These are phyloP conservation scores for Penicillium herquei DNA, from an alignment of 495 filamentous ascomycete species.

Conservation along the genomic window DNA sequence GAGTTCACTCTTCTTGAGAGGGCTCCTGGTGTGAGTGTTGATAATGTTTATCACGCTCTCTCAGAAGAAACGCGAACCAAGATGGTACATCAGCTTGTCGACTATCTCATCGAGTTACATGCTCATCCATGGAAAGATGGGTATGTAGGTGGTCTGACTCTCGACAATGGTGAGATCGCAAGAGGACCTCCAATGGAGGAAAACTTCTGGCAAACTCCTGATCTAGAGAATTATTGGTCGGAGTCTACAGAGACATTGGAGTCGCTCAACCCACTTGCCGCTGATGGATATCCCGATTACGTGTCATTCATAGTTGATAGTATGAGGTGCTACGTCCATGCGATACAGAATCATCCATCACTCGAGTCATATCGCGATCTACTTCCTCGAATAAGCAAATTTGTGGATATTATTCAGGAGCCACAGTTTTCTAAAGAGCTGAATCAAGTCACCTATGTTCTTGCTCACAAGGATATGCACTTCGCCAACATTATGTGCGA, in stretches of 20 bases:
- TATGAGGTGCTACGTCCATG: not conserved
- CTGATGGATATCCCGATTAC: not conserved
- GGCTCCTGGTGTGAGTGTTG: constrained; percentile 21
- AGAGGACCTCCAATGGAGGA: constrained; percentile 24
- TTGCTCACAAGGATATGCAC: constrained; percentile 40
- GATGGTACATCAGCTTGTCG: constrained; percentile 27
- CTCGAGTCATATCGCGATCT: constrained; percentile 21
- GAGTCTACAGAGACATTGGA: constrained; percentile 16
- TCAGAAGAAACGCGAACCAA: constrained; percentile 6
- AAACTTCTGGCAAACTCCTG: constrained; percentile 29
- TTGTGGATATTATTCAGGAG: constrained; percentile 7
- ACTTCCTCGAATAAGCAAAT: constrained; percentile 21
- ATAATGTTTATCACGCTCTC: constrained; percentile 26
- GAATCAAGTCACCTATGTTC: constrained; percentile 18
- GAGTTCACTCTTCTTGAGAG: constrained; percentile 32
- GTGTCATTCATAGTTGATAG: not conserved
- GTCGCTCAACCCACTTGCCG: constrained; percentile 15
- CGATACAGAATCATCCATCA: constrained; percentile 13
- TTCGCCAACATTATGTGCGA: constrained; percentile 38
- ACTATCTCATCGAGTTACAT: constrained; percentile 31
- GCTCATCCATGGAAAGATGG: constrained; percentile 14
- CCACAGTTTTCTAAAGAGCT: constrained; percentile 13
- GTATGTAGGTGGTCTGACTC: constrained; percentile 21
- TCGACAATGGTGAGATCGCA: constrained; percentile 4
- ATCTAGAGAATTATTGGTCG: constrained; percentile 24